Base-by-base conservation (phyloP, 2,329 filamentous ascomycete species). In the Geosmithia morbida region DNA sequence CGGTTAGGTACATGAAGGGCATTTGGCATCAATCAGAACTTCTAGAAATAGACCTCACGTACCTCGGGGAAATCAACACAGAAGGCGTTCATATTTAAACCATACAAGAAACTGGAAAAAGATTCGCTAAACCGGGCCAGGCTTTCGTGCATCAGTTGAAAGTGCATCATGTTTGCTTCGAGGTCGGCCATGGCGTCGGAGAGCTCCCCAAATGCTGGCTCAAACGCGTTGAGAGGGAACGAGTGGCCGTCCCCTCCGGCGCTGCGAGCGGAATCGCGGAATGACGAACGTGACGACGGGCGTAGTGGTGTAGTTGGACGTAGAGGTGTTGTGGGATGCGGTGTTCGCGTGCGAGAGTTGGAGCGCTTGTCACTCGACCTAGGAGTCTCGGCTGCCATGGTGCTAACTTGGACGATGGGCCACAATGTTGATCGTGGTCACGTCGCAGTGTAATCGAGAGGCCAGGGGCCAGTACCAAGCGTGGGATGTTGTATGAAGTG, bases 31-130 rank as follows among this genome's bases (percentile, higher is more conserved):
- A 29, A 43, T 26, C 40, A 30, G 40, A 14, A 47, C 20, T 26
- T 26, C 22, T 5, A 5, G 22, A 26, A 44, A 29, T 48, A 37
- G 13, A 16, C 33, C 3, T 37, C 13, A 37, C 61, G 46, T 66
- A 88, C 88, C 78, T 98, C 92, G 0, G 88, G 86, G 54, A 96
- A 98, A 63, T 98, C 92, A 30, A 97, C 89, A 62, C 90, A 97
- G 62, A 97, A 98, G 1, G 92, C 92, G 64, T 96, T 97, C 89
- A 98, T 96, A 60, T 97, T 97, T 61, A 98, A 65, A 2, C 92
- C 92, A 57, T 97, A 98, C 43, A 98, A 67, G 58, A 98, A 97
- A 55, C 84, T 87, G 1, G 88, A 88, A 64, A 98, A 98, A 59
- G 85, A 94, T 71, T 98, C 92, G 64, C 83, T 90, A 65, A 98